Conservation (phyloP, 2,329 filamentous ascomycete genomes). For the Scedosporium aurantiacum region DNA sequence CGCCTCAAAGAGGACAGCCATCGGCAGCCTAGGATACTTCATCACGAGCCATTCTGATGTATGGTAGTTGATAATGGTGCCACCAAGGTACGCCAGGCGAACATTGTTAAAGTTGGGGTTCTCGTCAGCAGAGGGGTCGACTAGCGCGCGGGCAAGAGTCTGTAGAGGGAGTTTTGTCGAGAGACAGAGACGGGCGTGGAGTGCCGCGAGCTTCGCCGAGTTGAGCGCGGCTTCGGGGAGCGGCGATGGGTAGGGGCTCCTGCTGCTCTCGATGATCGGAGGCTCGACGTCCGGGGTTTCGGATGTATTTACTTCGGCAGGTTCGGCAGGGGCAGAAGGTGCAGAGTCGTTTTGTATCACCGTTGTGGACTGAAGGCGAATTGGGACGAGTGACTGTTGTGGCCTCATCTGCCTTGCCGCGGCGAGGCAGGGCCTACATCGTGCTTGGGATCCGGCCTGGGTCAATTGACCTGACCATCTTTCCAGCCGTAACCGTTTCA, state of each 20-base stretch:
- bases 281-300: conserved; percentile 4
- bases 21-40: conserved; percentile 82
- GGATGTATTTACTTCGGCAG: conserved; percentile 11
- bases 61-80: conserved; percentile 78
- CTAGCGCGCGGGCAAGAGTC: conserved; percentile 74
- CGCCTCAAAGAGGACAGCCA: conserved; percentile 75
- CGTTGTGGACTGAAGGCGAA: conserved; percentile 22
- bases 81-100: conserved; percentile 69
- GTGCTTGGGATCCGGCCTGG: conserved; percentile 1
- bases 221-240: conserved; percentile 51
- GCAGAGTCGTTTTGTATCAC: conserved; percentile 12
- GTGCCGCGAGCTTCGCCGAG: conserved; percentile 83
- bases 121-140: conserved; percentile 74
- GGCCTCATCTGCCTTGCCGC: conserved; percentile 3
- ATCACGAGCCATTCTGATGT: conserved; percentile 78
- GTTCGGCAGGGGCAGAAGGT: conserved; percentile 14
- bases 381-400: conserved; percentile 7
- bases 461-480: conserved; percentile 10
- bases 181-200: conserved; percentile 80
- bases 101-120: conserved; percentile 80
- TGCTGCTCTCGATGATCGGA: conserved; percentile 9
- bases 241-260: conserved; percentile 54
- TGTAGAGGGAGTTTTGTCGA: conserved; percentile 72
- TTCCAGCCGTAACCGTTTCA: conserved; percentile 11
- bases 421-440: conserved; percentile 5